Evolutionary conservation across 257 asterid genomes (phyloP).

Genomic region (Salvia rosmarinus): DNA sequence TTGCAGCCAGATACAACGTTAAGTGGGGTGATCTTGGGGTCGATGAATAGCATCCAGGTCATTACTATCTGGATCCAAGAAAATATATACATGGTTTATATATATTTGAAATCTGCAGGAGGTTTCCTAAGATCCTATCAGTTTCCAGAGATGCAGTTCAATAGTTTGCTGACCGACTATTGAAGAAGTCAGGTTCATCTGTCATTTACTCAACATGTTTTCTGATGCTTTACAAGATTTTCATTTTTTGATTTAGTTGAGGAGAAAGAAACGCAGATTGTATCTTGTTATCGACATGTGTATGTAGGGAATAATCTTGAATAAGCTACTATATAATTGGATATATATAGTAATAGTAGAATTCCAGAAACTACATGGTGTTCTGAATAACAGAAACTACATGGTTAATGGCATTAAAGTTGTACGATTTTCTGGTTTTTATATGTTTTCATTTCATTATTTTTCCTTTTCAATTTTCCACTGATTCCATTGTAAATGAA

Average conservation of each 20-base stretch:
- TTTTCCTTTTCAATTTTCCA: too few relatives aligned
- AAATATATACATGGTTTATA: too few relatives aligned
- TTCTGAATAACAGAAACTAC: background rate
- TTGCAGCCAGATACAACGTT: slow-evolving; percentile 82
- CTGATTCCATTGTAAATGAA: too few relatives aligned
- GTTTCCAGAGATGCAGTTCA: background rate
- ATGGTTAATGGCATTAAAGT: background rate
- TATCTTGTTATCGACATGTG: background rate
- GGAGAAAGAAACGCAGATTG: background rate
- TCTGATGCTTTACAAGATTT: background rate
- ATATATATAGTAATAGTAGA: background rate
- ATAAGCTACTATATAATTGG: background rate
- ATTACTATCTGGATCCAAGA: background rate
- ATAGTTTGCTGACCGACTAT: background rate
- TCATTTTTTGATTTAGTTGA: background rate
- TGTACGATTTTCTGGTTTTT: background rate
- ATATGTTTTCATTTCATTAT: too few relatives aligned
- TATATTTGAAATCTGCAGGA: slow-evolving; percentile 1
- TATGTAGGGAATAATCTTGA: slow-evolving; percentile 9
- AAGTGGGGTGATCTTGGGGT: slow-evolving; percentile 89
- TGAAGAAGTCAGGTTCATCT: too few relatives aligned
- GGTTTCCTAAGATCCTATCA: background rate
- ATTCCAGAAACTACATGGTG: background rate
- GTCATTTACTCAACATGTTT: background rate
- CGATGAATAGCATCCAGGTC: slow-evolving; percentile 43